Percentiles rank a stretch among this genome's conserved stretches.
Evolutionary conservation across 345 rosid genomes (phyloP).

Genomic region (Salix brachista): DNA sequence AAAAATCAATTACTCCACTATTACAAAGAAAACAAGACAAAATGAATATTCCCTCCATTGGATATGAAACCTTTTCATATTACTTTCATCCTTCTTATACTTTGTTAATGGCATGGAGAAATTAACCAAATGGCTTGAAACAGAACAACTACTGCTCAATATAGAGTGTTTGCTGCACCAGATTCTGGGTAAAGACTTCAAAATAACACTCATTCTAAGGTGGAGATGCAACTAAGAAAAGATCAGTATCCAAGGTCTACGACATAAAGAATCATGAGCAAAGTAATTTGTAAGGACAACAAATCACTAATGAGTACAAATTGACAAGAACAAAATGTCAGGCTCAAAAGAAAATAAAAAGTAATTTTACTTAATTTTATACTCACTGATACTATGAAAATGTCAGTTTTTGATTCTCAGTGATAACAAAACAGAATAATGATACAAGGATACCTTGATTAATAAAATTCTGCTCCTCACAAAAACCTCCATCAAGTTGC

Average conservation of each 20-base stretch:
- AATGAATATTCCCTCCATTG: neutral
- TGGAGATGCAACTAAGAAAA: neutral
- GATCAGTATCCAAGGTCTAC: neutral
- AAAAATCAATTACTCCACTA: neutral
- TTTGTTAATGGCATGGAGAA: neutral
- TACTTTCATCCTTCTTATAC: neutral
- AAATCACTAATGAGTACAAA: neutral
- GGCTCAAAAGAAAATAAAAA: neutral
- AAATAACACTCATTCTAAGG: neutral
- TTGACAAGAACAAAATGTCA: neutral
- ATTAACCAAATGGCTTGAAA: neutral
- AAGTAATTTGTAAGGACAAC: neutral
- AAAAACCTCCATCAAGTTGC: constrained; percentile 24
- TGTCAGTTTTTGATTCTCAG: neutral
- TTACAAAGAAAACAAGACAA: constrained; percentile 2
- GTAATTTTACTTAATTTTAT: neutral
- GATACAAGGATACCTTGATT: constrained; percentile 36
- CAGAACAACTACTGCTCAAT: neutral
- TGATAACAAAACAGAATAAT: neutral
- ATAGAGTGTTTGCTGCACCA: neutral
- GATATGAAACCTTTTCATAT: neutral
- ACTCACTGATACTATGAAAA: neutral
- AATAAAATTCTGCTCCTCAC: constrained; percentile 23
- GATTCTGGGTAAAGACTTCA: neutral
- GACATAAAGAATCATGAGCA: neutral